A percentile compares a stretch with the other conserved stretches of the same genome.
Conservation (phyloP, 2,329 filamentous ascomycete species). For the Cercospora sp. region DNA sequence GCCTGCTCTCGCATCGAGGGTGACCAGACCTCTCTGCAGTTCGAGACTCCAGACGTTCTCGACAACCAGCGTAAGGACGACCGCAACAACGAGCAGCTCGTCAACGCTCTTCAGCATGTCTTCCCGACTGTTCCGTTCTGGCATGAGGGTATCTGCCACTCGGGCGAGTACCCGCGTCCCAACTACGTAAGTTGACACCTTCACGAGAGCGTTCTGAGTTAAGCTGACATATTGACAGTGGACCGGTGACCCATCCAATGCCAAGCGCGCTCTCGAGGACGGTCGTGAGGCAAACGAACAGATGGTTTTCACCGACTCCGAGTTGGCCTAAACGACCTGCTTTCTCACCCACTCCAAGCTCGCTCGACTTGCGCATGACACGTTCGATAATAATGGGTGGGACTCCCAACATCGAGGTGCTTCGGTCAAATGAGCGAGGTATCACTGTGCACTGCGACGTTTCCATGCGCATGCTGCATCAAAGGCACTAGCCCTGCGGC, state of each 20-base stretch:
- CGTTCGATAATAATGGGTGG: neutral
- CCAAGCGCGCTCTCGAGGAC: neutral
- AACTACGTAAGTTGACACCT: neutral
- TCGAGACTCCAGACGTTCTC: neutral
- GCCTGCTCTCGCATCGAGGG: neutral
- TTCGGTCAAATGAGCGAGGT: neutral
- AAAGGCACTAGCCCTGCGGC: neutral
- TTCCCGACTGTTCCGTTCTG: neutral
- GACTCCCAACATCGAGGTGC: neutral
- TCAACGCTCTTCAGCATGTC: slow-evolving; percentile 1
- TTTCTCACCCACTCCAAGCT: neutral
- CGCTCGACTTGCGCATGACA: neutral
- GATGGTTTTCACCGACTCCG: neutral
- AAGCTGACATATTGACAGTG: neutral
- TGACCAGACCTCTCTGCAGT: neutral
- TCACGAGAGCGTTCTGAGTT: neutral
- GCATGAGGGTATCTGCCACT: neutral
- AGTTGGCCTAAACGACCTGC: neutral
- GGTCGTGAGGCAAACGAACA: neutral
- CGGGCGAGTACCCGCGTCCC: neutral
- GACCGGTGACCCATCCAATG: neutral
- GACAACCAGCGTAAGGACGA: neutral
- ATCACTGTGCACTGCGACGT: neutral
- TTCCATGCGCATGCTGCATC: neutral
- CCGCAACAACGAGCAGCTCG: neutral